These are phyloP conservation scores for Aspergillus affinis DNA, from an alignment of 495 filamentous ascomycete genomes.

Conservation along the genomic window DNA sequence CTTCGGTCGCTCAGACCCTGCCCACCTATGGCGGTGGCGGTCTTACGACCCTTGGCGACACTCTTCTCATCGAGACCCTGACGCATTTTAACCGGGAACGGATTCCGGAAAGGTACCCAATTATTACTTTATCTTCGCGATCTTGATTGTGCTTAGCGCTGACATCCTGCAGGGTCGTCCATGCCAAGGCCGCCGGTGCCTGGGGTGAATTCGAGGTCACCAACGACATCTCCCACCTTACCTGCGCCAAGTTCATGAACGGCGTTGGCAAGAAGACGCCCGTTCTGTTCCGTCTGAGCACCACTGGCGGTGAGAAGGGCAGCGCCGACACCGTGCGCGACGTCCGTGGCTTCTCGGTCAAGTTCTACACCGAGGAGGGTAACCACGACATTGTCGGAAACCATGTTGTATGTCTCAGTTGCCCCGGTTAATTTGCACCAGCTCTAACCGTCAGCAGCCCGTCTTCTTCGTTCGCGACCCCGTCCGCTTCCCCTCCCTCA, in stretches of 20 bases:
- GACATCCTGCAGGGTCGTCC: constrained; percentile 49
- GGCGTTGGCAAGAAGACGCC: constrained; percentile 63
- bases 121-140: background rate
- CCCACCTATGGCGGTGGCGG: constrained; percentile 30
- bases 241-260: constrained; percentile 39
- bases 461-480: constrained; percentile 58
- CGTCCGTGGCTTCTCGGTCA: constrained; percentile 66
- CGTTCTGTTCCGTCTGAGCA: constrained; percentile 61
- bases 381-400: constrained; percentile 61
- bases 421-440: background rate
- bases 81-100: constrained; percentile 60
- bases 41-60: constrained; percentile 29
- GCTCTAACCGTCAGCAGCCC: constrained; percentile 18
- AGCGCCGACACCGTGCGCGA: constrained; percentile 66
- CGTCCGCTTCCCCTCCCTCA: constrained; percentile 53
- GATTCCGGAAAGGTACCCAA: constrained; percentile 40
- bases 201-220: constrained; percentile 64
- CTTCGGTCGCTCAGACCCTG: constrained; percentile 28
- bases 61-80: constrained; percentile 34
- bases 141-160: background rate
- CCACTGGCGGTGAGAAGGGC: constrained; percentile 63
- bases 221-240: constrained; percentile 49
- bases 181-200: constrained; percentile 60
- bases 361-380: constrained; percentile 78
- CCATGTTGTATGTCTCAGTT: constrained; percentile 24